Evolutionary conservation across 805 yeast species (phyloP).

Genomic region (Lachancea dasiensis): DNA sequence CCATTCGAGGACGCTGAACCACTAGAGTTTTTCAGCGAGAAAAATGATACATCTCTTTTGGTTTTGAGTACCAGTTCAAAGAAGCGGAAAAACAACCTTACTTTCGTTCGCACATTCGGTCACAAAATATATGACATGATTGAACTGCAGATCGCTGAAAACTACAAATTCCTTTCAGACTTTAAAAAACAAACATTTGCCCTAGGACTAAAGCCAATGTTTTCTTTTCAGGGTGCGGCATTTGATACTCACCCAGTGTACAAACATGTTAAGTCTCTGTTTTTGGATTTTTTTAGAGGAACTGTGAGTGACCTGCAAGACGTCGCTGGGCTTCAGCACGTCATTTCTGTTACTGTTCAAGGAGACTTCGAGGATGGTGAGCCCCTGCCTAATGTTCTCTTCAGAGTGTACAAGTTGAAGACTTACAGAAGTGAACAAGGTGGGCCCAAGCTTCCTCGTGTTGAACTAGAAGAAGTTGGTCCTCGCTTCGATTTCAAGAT

Average conservation of each 20-base stretch:
- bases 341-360: slow-evolving; percentile 71
- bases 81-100: slow-evolving; percentile 87
- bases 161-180: slow-evolving; percentile 68
- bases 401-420: slow-evolving; percentile 85
- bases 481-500: slow-evolving; percentile 91
- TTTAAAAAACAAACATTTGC: slow-evolving; percentile 77
- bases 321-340: slow-evolving; percentile 90
- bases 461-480: slow-evolving; percentile 91
- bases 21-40: slow-evolving; percentile 88
- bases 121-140: slow-evolving; percentile 90
- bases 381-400: slow-evolving; percentile 71
- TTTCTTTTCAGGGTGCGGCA: slow-evolving; percentile 84
- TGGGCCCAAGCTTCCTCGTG: slow-evolving; percentile 71
- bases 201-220: slow-evolving; percentile 90
- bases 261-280: slow-evolving; percentile 79
- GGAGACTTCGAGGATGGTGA: slow-evolving; percentile 68
- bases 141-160: slow-evolving; percentile 68
- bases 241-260: slow-evolving; percentile 86
- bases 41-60: slow-evolving; percentile 83
- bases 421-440: slow-evolving; percentile 74
- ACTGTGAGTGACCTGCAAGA: slow-evolving; percentile 77
- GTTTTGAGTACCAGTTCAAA: slow-evolving; percentile 77
- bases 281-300: slow-evolving; percentile 86
- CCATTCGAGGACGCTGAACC: slow-evolving; percentile 89
- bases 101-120: slow-evolving; percentile 85